Evolutionary conservation across 257 asterid genomes (phyloP).

Genomic region (Penstemon eatonii): DNA sequence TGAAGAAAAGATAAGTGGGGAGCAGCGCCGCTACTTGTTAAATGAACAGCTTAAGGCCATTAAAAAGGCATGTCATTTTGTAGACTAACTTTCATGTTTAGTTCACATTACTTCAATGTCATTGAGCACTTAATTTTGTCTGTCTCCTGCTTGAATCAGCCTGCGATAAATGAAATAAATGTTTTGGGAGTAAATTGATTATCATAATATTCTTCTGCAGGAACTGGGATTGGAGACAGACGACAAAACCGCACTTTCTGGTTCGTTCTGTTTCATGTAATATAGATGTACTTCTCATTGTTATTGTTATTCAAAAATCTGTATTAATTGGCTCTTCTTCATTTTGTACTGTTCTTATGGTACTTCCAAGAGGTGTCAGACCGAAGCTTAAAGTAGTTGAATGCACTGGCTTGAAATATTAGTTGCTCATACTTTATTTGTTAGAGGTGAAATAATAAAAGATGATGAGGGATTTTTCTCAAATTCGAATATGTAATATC

Average conservation of each 20-base stretch:
- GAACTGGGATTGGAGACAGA: conserved; percentile 97
- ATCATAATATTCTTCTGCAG: conserved; percentile 43
- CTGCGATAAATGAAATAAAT: conserved; percentile 17
- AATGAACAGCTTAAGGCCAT: conserved; percentile 98
- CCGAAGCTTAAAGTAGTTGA: conserved; percentile 15
- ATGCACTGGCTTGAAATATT: background rate
- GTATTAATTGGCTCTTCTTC: conserved; percentile 13
- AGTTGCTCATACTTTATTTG: background rate
- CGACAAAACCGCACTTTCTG: conserved; percentile 97
- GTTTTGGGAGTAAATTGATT: conserved; percentile 24
- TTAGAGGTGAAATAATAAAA: background rate
- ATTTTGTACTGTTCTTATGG: conserved; percentile 2
- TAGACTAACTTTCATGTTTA: conserved; percentile 6
- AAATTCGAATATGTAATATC: too few relatives aligned
- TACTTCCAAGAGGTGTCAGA: conserved; percentile 11
- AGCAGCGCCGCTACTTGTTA: conserved; percentile 90
- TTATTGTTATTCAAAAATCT: background rate
- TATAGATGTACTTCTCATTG: background rate
- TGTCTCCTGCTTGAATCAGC: conserved; percentile 26
- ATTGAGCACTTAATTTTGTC: conserved; percentile 14
- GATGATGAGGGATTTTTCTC: background rate
- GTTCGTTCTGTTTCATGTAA: conserved; percentile 41
- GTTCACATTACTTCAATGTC: conserved; percentile 15
- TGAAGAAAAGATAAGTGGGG: conserved; percentile 98
- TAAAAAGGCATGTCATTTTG: conserved; percentile 63